These are phyloP conservation scores for Suillus subaureus DNA, from an alignment of 768 basidiomycete species.

Conservation along the genomic window DNA sequence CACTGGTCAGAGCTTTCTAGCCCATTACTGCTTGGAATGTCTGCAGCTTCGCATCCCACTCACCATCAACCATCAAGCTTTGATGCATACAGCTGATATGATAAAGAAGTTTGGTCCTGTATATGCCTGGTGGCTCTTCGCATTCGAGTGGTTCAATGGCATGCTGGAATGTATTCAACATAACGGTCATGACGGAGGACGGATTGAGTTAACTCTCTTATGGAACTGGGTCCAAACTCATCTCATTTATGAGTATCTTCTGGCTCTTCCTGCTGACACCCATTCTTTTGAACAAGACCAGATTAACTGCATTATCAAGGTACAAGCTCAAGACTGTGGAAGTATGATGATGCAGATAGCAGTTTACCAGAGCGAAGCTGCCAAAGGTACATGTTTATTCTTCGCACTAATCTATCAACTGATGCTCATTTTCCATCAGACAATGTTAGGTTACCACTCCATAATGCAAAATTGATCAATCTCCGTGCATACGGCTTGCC, in stretches of 20 bases:
- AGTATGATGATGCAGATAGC: background rate
- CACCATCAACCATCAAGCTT: slow-evolving; percentile 33
- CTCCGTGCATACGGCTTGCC: background rate
- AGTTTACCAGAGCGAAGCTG: background rate
- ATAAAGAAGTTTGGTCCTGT: slow-evolving; percentile 32
- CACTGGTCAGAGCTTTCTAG: background rate
- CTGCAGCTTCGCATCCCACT: background rate
- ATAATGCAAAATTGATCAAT: background rate
- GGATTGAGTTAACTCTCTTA: slow-evolving; percentile 34
- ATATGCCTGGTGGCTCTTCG: slow-evolving; percentile 39
- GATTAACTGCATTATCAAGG: slow-evolving; percentile 17
- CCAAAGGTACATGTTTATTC: background rate
- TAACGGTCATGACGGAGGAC: slow-evolving; percentile 33
- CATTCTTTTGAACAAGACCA: slow-evolving; percentile 11
- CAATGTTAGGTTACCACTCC: background rate
- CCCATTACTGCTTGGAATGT: background rate
- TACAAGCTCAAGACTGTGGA: slow-evolving; percentile 13
- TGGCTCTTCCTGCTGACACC: no score
- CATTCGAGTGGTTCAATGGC: slow-evolving; percentile 38
- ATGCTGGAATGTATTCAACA: slow-evolving; percentile 34
- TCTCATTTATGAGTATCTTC: slow-evolving; percentile 26
- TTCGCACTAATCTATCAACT: background rate
- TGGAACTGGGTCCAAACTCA: slow-evolving; percentile 30
- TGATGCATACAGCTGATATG: slow-evolving; percentile 26
- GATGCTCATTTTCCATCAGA: background rate